Percentiles rank a stretch among this genome's conserved stretches.
Evolutionary conservation across 2,329 filamentous ascomycete genomes (phyloP).

Genomic region (Colletotrichum brevisporum): DNA sequence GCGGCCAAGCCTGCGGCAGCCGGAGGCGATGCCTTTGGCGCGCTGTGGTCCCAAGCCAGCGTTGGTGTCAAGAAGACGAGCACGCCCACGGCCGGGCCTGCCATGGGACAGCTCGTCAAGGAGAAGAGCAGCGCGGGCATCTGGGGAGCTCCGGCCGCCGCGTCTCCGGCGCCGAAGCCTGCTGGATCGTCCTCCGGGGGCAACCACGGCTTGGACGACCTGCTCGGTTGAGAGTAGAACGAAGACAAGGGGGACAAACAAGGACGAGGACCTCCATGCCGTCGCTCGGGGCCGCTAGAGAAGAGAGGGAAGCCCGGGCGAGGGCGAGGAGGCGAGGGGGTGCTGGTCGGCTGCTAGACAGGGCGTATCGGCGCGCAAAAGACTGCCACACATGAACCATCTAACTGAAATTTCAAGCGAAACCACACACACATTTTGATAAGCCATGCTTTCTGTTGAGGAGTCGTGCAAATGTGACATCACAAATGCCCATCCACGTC

Average conservation of each 20-base stretch:
- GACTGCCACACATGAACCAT: conserved; percentile 46
- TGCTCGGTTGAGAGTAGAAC: conserved; percentile 57
- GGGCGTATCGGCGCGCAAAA: conserved; percentile 59
- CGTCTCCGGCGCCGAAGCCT: conserved; percentile 48
- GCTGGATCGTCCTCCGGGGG: conserved; percentile 36
- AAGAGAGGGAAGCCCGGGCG: conserved; percentile 1
- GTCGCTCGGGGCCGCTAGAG: conserved; percentile 22
- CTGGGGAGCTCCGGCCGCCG: conserved; percentile 81
- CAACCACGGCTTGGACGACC: conserved; percentile 60
- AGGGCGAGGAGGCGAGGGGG: conserved; percentile 38
- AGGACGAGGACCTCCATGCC: background rate
- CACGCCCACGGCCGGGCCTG: conserved; percentile 76
- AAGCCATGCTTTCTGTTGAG: background rate
- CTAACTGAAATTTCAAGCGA: conserved; percentile 37
- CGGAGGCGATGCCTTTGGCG: conserved; percentile 90
- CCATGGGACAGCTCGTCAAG: conserved; percentile 95
- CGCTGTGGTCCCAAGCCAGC: conserved; percentile 84
- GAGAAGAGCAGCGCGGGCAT: conserved; percentile 96
- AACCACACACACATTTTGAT: conserved; percentile 12
- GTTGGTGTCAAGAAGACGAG: conserved; percentile 81
- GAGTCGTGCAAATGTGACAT: conserved; percentile 27
- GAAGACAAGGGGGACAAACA: conserved; percentile 8
- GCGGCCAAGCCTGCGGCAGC: conserved; percentile 68
- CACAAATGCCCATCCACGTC: background rate
- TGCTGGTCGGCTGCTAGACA: conserved; percentile 55